Conservation (phyloP, 1,139 yeast genomes). For the Blastobotrys apis region DNA sequence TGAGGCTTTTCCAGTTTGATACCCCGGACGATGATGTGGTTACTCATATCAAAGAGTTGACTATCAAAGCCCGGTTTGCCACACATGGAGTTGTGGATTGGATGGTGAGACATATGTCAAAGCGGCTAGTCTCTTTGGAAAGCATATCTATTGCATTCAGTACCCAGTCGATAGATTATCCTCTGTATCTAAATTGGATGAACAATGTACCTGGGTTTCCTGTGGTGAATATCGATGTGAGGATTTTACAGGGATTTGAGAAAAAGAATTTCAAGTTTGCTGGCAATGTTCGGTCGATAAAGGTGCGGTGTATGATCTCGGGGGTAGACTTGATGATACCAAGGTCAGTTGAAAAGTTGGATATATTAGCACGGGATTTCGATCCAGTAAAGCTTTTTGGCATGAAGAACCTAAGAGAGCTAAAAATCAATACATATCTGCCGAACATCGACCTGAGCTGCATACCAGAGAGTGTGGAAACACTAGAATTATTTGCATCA, state of each 20-base stretch:
- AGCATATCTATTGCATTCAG: not conserved
- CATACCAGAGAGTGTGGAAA: not conserved
- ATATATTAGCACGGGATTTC: not conserved
- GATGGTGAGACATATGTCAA: not conserved
- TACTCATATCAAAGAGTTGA: not conserved
- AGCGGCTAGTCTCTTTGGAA: not conserved
- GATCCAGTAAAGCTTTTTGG: not conserved
- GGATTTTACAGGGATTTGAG: not conserved
- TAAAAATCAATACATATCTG: not conserved
- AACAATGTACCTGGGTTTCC: constrained; percentile 1
- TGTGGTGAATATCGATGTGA: not conserved
- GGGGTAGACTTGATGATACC: not conserved
- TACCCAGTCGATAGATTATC: constrained; percentile 1
- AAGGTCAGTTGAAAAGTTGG: not conserved
- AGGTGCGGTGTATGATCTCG: not conserved
- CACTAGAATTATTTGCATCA: not conserved
- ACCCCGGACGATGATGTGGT: not conserved
- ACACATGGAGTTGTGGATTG: constrained; percentile 1
- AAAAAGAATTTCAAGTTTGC: not conserved
- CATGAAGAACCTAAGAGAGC: not conserved
- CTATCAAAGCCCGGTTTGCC: not conserved
- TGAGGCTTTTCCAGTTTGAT: not conserved
- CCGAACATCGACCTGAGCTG: not conserved
- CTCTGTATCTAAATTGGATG: constrained; percentile 1
- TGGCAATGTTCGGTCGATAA: not conserved